phyloP scores from a whole-genome alignment of 805 yeast genomes.

The Yarrowia bubula region DNA sequence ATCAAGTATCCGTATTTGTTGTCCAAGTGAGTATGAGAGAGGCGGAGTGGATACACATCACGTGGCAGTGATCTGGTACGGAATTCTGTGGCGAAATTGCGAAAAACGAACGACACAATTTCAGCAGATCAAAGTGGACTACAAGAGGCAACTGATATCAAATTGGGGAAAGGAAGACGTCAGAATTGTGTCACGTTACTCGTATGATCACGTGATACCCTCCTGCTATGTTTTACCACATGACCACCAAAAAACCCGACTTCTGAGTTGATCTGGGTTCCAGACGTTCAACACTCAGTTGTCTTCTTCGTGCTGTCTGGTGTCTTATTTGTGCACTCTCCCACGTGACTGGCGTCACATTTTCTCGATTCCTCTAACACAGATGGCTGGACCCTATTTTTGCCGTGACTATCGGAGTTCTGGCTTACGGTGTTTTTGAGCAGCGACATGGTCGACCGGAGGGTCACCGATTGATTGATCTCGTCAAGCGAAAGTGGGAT shows the following conservation, averaged over 20 bases:
- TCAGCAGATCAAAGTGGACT: too few species aligned
- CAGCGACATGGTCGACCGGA: conserved; percentile 27
- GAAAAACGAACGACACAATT: too few species aligned
- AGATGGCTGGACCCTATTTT: conserved; percentile 28
- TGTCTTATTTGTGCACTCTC: background rate
- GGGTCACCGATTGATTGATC: conserved; percentile 27
- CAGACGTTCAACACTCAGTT: too few species aligned
- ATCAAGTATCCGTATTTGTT: conserved; percentile 25
- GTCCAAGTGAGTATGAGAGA: conserved; percentile 14
- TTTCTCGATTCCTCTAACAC: background rate
- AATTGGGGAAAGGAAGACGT: too few species aligned
- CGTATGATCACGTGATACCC: background rate
- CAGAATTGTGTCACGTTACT: background rate
- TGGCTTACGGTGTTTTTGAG: conserved; percentile 28
- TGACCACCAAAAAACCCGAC: too few species aligned
- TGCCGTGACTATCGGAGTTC: conserved; percentile 27
- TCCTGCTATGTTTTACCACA: too few species aligned
- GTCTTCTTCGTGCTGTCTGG: background rate
- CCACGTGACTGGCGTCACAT: background rate
- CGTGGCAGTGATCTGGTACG: background rate
- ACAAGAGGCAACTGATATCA: too few species aligned
- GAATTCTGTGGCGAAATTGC: too few species aligned
- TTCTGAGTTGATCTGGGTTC: too few species aligned
- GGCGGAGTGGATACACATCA: background rate
- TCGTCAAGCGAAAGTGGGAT: conserved; percentile 26